Evolutionary conservation across 768 basidiomycete species (phyloP).

Genomic region (Cystobasidium onofrii): DNA sequence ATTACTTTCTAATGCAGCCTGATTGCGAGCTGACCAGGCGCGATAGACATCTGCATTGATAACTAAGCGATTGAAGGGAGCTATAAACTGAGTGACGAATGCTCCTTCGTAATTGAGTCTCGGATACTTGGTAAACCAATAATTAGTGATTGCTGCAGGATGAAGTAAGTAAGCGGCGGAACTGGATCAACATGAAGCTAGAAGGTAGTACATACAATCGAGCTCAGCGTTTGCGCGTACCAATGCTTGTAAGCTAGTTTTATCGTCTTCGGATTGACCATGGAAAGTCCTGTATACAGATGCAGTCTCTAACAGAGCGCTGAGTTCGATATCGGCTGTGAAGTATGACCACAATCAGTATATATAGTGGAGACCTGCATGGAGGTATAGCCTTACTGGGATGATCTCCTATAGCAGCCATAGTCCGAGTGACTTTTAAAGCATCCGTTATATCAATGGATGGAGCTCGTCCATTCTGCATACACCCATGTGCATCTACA

Average conservation of each 20-base stretch:
- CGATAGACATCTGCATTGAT: constrained; percentile 30
- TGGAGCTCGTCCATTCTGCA: constrained; percentile 30
- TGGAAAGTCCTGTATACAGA: constrained; percentile 30
- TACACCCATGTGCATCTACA: constrained; percentile 31
- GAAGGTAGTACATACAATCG: neutral
- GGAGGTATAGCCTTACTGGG: constrained; percentile 1
- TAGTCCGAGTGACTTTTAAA: constrained; percentile 15
- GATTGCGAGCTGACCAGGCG: constrained; percentile 27
- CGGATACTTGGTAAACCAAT: constrained; percentile 21
- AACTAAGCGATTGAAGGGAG: constrained; percentile 25
- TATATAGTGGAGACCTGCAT: neutral
- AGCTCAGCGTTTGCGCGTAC: constrained; percentile 12
- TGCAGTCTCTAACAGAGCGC: constrained; percentile 7
- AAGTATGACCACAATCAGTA: neutral
- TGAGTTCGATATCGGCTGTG: constrained; percentile 18
- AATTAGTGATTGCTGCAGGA: constrained; percentile 1
- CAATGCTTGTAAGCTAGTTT: constrained; percentile 4
- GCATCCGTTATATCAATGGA: constrained; percentile 22
- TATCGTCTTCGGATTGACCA: constrained; percentile 18
- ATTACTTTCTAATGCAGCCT: neutral
- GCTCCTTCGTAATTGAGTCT: constrained; percentile 23
- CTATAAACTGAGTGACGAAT: constrained; percentile 27
- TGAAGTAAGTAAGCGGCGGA: neutral
- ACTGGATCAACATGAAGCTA: too few species aligned
- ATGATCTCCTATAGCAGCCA: constrained; percentile 14